These are phyloP conservation scores for Anastatica hierochuntica DNA, from an alignment of 345 rosid species.

Conservation along the genomic window DNA sequence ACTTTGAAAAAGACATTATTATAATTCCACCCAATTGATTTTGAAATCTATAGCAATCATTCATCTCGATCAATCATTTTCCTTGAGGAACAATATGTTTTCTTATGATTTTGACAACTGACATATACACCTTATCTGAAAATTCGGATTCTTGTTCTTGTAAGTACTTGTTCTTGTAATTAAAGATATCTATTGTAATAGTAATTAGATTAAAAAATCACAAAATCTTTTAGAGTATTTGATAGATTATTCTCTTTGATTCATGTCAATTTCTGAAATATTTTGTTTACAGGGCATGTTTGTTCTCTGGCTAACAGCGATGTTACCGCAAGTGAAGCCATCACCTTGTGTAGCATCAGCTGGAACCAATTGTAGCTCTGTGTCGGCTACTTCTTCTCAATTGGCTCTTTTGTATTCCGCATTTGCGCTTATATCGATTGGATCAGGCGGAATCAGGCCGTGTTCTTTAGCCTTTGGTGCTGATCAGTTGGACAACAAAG, in stretches of 20 bases:
- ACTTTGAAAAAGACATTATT: neutral
- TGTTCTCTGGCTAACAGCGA: conserved; percentile 62
- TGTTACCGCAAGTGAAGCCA: conserved; percentile 54
- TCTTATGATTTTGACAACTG: conserved; percentile 17
- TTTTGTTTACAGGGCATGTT: conserved; percentile 44
- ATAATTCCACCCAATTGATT: conserved; percentile 15
- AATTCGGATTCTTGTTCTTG: conserved; percentile 19
- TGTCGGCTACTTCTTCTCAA: conserved; percentile 36
- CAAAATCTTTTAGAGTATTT: neutral
- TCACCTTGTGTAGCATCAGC: conserved; percentile 27
- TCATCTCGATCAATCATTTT: conserved; percentile 11
- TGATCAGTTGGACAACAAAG: conserved; percentile 42
- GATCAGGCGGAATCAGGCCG: conserved; percentile 75
- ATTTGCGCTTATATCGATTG: conserved; percentile 46
- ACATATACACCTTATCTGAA: conserved; percentile 2
- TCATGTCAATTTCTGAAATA: too few relatives aligned
- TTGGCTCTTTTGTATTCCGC: conserved; percentile 34
- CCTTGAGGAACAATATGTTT: conserved; percentile 7
- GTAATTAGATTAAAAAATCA: neutral
- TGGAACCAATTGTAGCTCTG: conserved; percentile 29
- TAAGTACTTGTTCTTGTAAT: neutral
- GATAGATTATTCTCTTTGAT: neutral
- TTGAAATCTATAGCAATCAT: conserved; percentile 11
- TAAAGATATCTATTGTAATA: neutral
- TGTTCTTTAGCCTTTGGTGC: conserved; percentile 76